Conservation (phyloP, 2,329 filamentous ascomycete genomes). For the Macrophomina phaseolina region DNA sequence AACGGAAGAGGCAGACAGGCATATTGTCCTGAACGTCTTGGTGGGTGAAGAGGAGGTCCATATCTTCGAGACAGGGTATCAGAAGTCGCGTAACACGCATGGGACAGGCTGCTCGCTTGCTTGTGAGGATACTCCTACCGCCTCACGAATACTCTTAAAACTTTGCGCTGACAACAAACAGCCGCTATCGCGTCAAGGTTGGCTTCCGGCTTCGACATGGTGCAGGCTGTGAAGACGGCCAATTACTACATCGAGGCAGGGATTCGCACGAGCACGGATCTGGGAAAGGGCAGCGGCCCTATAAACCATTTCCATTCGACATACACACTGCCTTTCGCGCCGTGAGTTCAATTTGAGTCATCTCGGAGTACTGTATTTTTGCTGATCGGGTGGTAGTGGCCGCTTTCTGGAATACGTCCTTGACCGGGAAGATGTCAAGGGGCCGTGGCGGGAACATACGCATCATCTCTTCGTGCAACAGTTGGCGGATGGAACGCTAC, state of each 20-base stretch:
- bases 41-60: conserved; percentile 65
- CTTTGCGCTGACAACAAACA: not conserved
- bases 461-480: conserved; percentile 82
- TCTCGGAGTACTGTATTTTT: conserved; percentile 40
- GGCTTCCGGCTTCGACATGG: conserved; percentile 62
- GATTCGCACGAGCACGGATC: conserved; percentile 67
- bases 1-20: conserved; percentile 61
- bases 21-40: conserved; percentile 78
- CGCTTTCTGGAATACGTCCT: conserved; percentile 85
- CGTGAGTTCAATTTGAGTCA: conserved; percentile 38
- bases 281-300: conserved; percentile 73
- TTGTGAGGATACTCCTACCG: conserved; percentile 46
- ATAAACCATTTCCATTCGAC: conserved; percentile 80
- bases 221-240: conserved; percentile 68
- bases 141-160: too few species aligned
- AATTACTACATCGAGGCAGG: conserved; percentile 74
- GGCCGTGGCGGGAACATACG: conserved; percentile 76
- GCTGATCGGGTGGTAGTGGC: conserved; percentile 47
- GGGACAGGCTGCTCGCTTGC: conserved; percentile 94
- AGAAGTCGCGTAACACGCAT: conserved; percentile 81
- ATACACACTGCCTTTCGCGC: conserved; percentile 70
- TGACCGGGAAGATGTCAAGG: conserved; percentile 73
- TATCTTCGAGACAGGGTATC: conserved; percentile 72
- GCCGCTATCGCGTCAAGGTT: conserved; percentile 77
- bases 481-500: conserved; percentile 76